Evolutionary conservation across 768 basidiomycete genomes (phyloP), one percentile per base, ranked within the genome.

Genomic region (Sarcodon aspratus): DNA sequence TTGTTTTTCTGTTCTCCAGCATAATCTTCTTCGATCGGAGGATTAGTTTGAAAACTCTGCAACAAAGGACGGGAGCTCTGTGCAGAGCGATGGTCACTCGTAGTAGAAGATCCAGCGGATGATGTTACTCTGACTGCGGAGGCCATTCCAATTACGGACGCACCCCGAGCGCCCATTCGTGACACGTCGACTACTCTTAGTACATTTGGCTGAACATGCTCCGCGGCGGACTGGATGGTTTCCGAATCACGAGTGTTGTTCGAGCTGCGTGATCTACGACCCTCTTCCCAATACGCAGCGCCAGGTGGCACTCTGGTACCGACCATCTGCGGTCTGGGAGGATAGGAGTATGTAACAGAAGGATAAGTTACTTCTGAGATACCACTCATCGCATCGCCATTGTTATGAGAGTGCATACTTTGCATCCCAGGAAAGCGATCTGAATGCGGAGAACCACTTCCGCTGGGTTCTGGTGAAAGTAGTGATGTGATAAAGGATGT

Each of bases 401-500:
- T 18, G 15, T 21, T 36, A 74, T 27, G 21, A 27, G 21, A 27
- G 5, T 27, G 21, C 21, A 27, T 27, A 5, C 21, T 27, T 27
- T 27, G 21, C 21, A 27, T 27, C 21, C 21, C 21, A 27, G 21
- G 21, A 5, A 27, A 27, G 21, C 21, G 5, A 27, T 27, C 21
- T 27, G 21, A 27, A 27, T 27, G 21, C 21, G 75, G 46, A 71
- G 50, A n/a, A 70, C 69, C 55, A 69, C 68, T 54, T 7, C 18
- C 27, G 7, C 38, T 43, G 7, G 32, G 36, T 17, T 49, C 44
- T 21, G 40, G 47, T 10, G 52, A 57, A 32, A 45, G 70, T 12
- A 80, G 63, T 7, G 69, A 69, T 13, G 79, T 80, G 51, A 82
- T 81, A 59, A 82, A 75, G 2, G 77, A 73, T 3, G 80, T 79